phyloP scores from a whole-genome alignment of 441 rosid species.

The Capsella rubella region DNA sequence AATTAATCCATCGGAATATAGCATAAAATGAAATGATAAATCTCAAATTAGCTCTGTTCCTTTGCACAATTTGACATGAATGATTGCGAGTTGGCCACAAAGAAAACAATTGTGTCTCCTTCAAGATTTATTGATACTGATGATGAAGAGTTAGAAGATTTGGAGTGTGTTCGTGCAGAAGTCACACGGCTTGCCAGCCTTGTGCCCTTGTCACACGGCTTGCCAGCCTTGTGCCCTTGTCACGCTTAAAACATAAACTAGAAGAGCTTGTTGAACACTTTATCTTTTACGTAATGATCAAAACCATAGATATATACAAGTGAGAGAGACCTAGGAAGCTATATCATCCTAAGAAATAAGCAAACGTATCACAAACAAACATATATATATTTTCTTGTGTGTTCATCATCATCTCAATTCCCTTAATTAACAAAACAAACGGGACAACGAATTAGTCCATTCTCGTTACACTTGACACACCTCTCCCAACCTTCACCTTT shows the following conservation, averaged over 20 bases:
- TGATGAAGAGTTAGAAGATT: neutral
- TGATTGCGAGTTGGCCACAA: neutral
- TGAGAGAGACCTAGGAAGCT: neutral
- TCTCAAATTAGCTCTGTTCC: neutral
- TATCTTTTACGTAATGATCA: neutral
- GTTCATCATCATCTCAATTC: neutral
- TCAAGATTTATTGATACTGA: neutral
- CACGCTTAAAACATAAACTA: neutral
- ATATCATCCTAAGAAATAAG: neutral
- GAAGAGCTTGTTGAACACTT: neutral
- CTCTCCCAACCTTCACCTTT: conserved; percentile 59
- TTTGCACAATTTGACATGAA: neutral
- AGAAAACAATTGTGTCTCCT: neutral
- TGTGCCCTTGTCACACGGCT: neutral
- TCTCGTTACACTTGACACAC: conserved; percentile 80
- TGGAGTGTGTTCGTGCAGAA: neutral
- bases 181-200: neutral
- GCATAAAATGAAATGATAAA: neutral
- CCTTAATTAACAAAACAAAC: conserved; percentile 49
- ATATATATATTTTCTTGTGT: conserved; percentile 1
- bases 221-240: neutral
- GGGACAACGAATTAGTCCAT: conserved; percentile 79
- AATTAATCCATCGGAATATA: neutral
- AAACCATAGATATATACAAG: neutral
- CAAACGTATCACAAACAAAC: conserved; percentile 21